Percentiles rank a stretch among this genome's conserved stretches.
Conservation (phyloP, 2,329 filamentous ascomycete genomes). For the Phaeophleospora eucalypticola region DNA sequence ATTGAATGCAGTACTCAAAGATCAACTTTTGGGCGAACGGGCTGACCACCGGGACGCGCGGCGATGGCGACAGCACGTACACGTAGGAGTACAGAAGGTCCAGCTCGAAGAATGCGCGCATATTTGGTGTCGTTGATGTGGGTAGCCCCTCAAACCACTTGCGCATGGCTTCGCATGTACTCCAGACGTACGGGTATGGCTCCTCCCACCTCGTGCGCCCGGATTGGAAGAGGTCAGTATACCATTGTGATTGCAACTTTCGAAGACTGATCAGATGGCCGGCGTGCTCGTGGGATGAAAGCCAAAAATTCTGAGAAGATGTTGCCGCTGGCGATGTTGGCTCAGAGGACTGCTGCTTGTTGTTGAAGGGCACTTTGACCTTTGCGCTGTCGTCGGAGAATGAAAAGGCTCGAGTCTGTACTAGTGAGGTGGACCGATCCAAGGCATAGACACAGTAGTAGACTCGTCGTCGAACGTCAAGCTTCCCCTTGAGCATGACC, state of each 20-base stretch:
- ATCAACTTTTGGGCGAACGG: conserved; percentile 62
- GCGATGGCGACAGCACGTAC: conserved; percentile 79
- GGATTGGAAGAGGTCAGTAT: conserved; percentile 81
- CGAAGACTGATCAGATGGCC: conserved; percentile 77
- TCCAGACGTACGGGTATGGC: conserved; percentile 68
- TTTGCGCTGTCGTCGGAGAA: conserved; percentile 86
- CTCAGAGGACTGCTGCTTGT: conserved; percentile 19
- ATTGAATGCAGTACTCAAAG: conserved; percentile 35
- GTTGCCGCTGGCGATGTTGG: conserved; percentile 20
- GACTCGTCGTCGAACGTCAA: conserved; percentile 75
- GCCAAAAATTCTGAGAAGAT: conserved; percentile 40
- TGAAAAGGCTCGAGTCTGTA: conserved; percentile 81
- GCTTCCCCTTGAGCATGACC: conserved; percentile 60
- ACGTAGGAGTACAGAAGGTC: conserved; percentile 89
- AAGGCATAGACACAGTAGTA: conserved; percentile 90
- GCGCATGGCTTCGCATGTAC: conserved; percentile 69
- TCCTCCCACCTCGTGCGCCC: conserved; percentile 65
- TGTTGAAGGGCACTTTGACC: conserved; percentile 66
- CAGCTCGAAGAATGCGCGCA: conserved; percentile 75
- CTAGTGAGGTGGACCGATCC: conserved; percentile 86
- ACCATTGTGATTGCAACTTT: conserved; percentile 82
- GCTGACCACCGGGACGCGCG: conserved; percentile 65
- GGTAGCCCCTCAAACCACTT: conserved; percentile 80
- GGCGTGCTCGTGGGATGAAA: conserved; percentile 62
- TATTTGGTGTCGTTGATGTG: conserved; percentile 57